These are phyloP conservation scores for Periconia sp. DNA, from an alignment of 2,329 filamentous ascomycete species.

Conservation along the genomic window DNA sequence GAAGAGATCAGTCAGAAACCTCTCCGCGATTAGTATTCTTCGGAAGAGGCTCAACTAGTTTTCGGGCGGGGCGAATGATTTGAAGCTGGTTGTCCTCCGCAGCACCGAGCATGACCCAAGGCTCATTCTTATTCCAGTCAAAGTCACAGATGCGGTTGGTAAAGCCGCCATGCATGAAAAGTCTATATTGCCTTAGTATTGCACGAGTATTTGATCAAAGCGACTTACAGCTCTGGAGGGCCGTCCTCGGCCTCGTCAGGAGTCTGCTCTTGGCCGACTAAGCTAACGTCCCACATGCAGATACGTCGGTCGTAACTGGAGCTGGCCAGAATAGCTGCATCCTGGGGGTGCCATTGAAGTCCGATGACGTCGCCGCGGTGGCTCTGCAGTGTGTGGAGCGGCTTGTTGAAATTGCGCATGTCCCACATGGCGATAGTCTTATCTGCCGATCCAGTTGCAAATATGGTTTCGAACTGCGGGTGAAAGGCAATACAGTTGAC, in stretches of 20 bases:
- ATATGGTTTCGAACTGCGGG: slow-evolving; percentile 83
- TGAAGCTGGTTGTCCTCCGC: slow-evolving; percentile 97
- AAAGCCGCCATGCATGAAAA: slow-evolving; percentile 99
- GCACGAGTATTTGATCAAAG: not conserved
- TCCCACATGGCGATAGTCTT: slow-evolving; percentile 97
- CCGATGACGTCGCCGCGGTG: slow-evolving; percentile 91
- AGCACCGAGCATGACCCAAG: slow-evolving; percentile 94
- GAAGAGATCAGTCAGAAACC: slow-evolving; percentile 41
- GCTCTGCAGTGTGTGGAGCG: slow-evolving; percentile 86
- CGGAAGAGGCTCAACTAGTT: slow-evolving; percentile 43
- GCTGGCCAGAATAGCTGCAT: slow-evolving; percentile 86
- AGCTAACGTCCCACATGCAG: slow-evolving; percentile 94
- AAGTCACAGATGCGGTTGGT: slow-evolving; percentile 97
- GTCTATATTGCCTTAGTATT: slow-evolving; percentile 52
- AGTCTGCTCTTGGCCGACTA: slow-evolving; percentile 90
- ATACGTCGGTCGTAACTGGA: slow-evolving; percentile 92
- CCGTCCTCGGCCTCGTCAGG: slow-evolving; percentile 96
- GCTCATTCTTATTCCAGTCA: slow-evolving; percentile 95
- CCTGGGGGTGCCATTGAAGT: slow-evolving; percentile 91
- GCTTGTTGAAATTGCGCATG: slow-evolving; percentile 85
- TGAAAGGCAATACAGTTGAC: slow-evolving; percentile 98
- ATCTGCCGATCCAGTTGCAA: slow-evolving; percentile 93
- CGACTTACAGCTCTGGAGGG: slow-evolving; percentile 84
- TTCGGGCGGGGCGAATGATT: slow-evolving; percentile 64
- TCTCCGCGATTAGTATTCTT: slow-evolving; percentile 46